phyloP scores from a whole-genome alignment of 148 eudicot genomes.

The Chenopodium formosanum region DNA sequence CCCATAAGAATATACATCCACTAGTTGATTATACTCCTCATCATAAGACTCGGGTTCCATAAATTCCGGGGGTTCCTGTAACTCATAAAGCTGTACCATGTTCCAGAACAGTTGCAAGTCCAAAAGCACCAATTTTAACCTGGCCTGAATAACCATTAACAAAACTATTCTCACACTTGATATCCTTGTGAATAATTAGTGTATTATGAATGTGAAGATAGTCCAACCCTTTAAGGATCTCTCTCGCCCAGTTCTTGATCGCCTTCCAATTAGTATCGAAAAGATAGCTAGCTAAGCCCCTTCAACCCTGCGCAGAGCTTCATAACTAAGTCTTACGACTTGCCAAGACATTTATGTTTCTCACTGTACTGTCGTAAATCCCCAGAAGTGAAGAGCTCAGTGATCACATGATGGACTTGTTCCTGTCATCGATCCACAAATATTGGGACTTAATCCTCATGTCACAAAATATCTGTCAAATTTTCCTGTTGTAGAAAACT shows the following conservation, averaged over 20 bases:
- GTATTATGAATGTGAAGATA: constrained; percentile 4
- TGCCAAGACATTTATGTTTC: too few relatives aligned
- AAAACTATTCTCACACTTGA: neutral
- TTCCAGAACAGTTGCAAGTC: constrained; percentile 1
- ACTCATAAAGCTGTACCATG: neutral
- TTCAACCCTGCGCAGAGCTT: too few relatives aligned
- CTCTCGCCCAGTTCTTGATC: neutral
- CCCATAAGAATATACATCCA: constrained; percentile 4
- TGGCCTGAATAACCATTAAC: constrained; percentile 6
- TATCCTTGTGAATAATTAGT: neutral
- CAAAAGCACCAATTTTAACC: constrained; percentile 4
- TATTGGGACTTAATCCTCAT: too few relatives aligned
- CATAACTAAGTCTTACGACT: too few relatives aligned
- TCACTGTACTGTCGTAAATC: too few relatives aligned
- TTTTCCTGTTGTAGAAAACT: too few relatives aligned
- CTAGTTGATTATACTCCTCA: neutral
- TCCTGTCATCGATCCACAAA: too few relatives aligned
- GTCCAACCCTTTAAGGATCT: neutral
- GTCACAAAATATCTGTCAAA: too few relatives aligned
- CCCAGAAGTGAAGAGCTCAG: too few relatives aligned
- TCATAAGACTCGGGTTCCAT: constrained; percentile 4
- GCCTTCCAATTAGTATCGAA: neutral
- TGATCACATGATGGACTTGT: too few relatives aligned
- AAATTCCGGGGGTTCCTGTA: constrained; percentile 7
- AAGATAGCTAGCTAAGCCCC: too few relatives aligned